Conservation (phyloP, 2,329 filamentous ascomycete species). For the Coleophoma crateriformis region DNA sequence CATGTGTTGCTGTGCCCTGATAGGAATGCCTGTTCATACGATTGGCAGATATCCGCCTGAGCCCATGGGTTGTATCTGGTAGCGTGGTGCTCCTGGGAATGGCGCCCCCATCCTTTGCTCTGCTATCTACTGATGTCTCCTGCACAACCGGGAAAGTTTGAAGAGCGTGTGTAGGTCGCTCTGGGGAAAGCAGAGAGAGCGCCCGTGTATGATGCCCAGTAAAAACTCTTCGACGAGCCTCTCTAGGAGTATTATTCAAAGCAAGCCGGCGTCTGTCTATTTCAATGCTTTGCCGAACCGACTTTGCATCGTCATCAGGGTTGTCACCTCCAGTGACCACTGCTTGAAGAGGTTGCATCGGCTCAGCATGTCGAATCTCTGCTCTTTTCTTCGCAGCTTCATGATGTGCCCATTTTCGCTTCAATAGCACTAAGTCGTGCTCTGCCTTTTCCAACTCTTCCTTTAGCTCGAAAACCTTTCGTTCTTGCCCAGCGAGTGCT, state of each 20-base stretch:
- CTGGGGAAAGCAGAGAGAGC: slow-evolving; percentile 75
- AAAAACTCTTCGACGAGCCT: slow-evolving; percentile 57
- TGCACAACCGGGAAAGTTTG: slow-evolving; percentile 26
- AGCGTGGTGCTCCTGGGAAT: slow-evolving; percentile 20
- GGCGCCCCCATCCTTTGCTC: slow-evolving; percentile 14
- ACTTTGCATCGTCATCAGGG: slow-evolving; percentile 15
- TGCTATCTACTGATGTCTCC: slow-evolving; percentile 17
- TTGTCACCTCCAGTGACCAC: slow-evolving; percentile 11
- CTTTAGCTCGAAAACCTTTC: slow-evolving; percentile 81
- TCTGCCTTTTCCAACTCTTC: slow-evolving; percentile 88
- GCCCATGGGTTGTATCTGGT: slow-evolving; percentile 24
- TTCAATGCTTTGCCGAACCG: slow-evolving; percentile 42
- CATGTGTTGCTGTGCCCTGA: slow-evolving; percentile 22
- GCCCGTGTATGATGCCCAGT: slow-evolving; percentile 57
- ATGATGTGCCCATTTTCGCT: slow-evolving; percentile 75
- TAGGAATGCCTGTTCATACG: slow-evolving; percentile 24
- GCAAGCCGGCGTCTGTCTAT: slow-evolving; percentile 69
- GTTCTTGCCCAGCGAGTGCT: slow-evolving; percentile 86
- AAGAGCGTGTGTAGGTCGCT: slow-evolving; percentile 18
- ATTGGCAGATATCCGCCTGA: slow-evolving; percentile 17
- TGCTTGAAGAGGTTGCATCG: slow-evolving; percentile 45
- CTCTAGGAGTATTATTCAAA: slow-evolving; percentile 42
- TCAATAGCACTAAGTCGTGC: slow-evolving; percentile 66
- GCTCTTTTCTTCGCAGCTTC: slow-evolving; percentile 73
- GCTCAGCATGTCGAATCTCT: slow-evolving; percentile 56